These are phyloP conservation scores for Rosa chinensis DNA, from an alignment of 306 rosid species.

Conservation along the genomic window DNA sequence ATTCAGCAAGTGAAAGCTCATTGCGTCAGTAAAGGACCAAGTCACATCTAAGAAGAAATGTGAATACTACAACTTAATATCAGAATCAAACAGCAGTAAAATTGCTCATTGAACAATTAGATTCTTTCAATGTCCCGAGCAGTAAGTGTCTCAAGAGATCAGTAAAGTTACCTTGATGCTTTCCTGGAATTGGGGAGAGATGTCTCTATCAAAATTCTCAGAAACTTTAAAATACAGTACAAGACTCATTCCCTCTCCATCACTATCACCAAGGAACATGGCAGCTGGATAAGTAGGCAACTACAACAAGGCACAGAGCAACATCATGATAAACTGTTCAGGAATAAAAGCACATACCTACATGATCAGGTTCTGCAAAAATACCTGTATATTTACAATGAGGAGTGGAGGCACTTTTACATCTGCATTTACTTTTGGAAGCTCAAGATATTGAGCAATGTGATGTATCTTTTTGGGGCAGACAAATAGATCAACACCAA, in stretches of 20 bases:
- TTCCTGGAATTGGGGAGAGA: constrained; percentile 76
- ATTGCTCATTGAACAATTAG: background rate
- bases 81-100: background rate
- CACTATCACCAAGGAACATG: constrained; percentile 83
- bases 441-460: constrained; percentile 83
- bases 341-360: background rate
- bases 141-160: background rate
- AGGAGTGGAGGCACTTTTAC: constrained; percentile 74
- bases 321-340: constrained; percentile 26
- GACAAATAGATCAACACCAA: constrained; percentile 80
- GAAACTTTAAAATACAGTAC: constrained; percentile 74
- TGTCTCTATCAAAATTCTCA: constrained; percentile 59
- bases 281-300: constrained; percentile 94
- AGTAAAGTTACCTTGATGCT: constrained; percentile 59
- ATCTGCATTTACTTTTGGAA: constrained; percentile 59
- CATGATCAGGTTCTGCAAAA: background rate
- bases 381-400: constrained; percentile 88
- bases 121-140: background rate
- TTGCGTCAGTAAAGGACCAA: background rate
- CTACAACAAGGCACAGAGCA: constrained; percentile 41
- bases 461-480: constrained; percentile 80
- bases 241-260: constrained; percentile 92
- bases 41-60: background rate
- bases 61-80: background rate
- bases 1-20: background rate